Conservation (phyloP, 331 rosid species). For the Telfairia occidentalis region DNA sequence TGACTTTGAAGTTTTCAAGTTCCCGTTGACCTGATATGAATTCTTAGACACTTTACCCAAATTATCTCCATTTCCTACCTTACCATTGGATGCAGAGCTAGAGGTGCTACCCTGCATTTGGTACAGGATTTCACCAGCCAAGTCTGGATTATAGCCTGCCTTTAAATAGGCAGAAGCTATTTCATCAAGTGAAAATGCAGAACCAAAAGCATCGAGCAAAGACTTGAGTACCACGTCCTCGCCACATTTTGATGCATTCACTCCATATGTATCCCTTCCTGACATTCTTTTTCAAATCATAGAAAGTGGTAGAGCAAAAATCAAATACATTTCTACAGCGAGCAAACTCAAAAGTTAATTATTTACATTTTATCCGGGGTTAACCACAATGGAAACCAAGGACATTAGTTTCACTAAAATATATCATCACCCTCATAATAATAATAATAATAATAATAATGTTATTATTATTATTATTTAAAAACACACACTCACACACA, state of each 20-base stretch:
- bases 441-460: not conserved
- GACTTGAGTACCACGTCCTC: conserved; percentile 40
- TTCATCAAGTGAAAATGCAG: conserved; percentile 45
- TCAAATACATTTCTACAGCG: not conserved
- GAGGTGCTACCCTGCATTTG: conserved; percentile 35
- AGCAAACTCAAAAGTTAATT: not conserved
- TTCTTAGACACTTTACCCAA: conserved; percentile 19
- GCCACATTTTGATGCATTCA: conserved; percentile 13
- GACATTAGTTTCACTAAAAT: not conserved
- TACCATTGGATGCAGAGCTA: conserved; percentile 19
- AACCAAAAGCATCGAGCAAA: conserved; percentile 62
- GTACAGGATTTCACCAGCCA: conserved; percentile 48
- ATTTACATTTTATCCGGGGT: not conserved
- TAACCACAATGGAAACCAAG: not conserved
- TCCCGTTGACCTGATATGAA: conserved; percentile 24
- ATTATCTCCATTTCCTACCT: conserved; percentile 21
- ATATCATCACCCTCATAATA: too few species aligned
- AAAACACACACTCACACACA: not conserved
- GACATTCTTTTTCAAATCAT: conserved; percentile 15
- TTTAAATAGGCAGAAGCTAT: conserved; percentile 71
- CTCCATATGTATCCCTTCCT: conserved; percentile 43
- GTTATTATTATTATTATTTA: too few species aligned
- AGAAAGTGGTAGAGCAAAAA: not conserved
- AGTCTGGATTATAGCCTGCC: conserved; percentile 47
- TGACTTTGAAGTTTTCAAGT: conserved; percentile 14